Evolutionary conservation across 106 monocot genomes (phyloP).

Genomic region (Ottelia alismoides): DNA sequence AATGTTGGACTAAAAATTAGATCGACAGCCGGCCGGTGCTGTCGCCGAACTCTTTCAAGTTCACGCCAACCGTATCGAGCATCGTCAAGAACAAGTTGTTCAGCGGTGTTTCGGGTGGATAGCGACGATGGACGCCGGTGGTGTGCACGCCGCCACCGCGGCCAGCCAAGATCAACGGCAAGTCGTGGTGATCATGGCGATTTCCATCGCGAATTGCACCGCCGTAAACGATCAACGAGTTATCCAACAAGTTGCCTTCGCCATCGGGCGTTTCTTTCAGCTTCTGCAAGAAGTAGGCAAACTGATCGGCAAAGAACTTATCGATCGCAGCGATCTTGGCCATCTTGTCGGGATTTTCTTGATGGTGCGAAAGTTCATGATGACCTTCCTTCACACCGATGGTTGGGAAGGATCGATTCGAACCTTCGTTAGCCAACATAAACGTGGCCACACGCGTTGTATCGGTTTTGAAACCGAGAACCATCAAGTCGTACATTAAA

Average conservation of each 20-base stretch:
- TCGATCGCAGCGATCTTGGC: background rate
- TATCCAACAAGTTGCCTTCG: background rate
- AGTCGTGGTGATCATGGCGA: background rate
- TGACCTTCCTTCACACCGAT: too few relatives aligned
- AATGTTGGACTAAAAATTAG: too few relatives aligned
- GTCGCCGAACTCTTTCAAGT: too few relatives aligned
- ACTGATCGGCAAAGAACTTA: background rate
- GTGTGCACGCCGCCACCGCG: background rate
- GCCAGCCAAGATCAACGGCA: background rate
- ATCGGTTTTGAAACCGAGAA: background rate
- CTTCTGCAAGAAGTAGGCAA: background rate
- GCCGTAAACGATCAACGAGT: background rate
- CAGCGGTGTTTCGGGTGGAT: too few relatives aligned
- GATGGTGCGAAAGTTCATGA: background rate
- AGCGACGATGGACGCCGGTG: background rate
- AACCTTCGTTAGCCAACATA: background rate
- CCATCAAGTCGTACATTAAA: background rate
- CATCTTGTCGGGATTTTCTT: background rate
- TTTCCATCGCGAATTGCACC: background rate
- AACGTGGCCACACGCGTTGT: background rate
- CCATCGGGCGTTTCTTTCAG: background rate
- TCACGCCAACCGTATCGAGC: too few relatives aligned
- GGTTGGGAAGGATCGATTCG: background rate
- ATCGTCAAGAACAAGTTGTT: too few relatives aligned
- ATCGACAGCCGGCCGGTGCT: too few relatives aligned